Percentiles rank a stretch among this genome's conserved stretches.
These are phyloP conservation scores for Plasmodium coatneyi DNA, from an alignment of 169 alveolate species.

Conservation along the genomic window DNA sequence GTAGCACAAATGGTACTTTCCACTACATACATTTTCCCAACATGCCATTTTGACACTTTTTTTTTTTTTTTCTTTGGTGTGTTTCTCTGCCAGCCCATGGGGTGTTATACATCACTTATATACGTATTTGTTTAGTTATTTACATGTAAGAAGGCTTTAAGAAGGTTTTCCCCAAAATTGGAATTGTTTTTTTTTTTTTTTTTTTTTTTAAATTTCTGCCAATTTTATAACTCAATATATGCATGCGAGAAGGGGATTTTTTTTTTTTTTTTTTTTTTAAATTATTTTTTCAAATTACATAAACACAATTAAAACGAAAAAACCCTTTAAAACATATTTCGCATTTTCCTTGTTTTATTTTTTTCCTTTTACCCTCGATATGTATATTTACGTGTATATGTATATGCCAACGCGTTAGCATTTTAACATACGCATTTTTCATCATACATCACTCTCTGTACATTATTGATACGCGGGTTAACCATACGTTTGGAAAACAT, in stretches of 20 bases:
- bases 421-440: neutral
- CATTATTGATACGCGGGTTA: neutral
- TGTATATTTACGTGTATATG: neutral
- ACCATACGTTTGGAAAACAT: neutral
- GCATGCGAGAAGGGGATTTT: constrained; percentile 64
- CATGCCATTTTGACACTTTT: neutral
- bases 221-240: constrained; percentile 26
- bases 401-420: neutral
- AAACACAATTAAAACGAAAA: neutral
- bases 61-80: neutral
- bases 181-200: neutral
- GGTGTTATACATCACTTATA: neutral
- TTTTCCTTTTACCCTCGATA: neutral
- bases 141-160: neutral
- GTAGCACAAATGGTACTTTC: neutral
- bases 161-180: neutral
- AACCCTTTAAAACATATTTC: neutral
- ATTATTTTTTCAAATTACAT: neutral
- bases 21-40: neutral
- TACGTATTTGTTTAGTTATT: neutral
- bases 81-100: neutral
- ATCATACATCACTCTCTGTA: neutral
- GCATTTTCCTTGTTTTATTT: constrained; percentile 7
- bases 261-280: neutral
- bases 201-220: neutral